Evolutionary conservation across 257 asterid genomes (phyloP), one percentile per base, ranked within the genome.

Genomic region (Gynochthodes officinalis): DNA sequence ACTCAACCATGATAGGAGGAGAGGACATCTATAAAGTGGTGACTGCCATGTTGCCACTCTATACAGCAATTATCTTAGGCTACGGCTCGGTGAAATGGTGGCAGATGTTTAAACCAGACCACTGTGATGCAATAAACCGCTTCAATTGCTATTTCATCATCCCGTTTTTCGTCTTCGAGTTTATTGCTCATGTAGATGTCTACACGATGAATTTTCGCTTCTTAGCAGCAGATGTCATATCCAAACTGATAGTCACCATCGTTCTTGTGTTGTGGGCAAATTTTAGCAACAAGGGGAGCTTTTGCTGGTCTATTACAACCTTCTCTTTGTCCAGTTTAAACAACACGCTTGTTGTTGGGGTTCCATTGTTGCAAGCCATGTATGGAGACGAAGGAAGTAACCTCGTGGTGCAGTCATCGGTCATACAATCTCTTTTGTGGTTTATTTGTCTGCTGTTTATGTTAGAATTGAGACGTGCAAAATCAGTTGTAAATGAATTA

Each of bases 111-210:
- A 81, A 83, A n/a, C 78, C 90, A 2, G 88, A 89, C 15, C 90
- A 93, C 11, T 89, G 93, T 73, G 91, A 87, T 63, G 92, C 90
- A 48, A 86, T 93, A 37, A 93, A 89, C 71, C 85, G 93, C 2
- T 84, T 90, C 77, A 86, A 81, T 27, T 89, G 89, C 60, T 93
- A 79, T 25, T 90, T 89, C 81, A 75, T 92, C 30, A 71, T 92
- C 64, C 95, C 98, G 3, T 89, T 93, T 69, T 93, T 90, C 84
- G 74, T 84, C 27, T 93, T 93, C 67, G 83, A 86, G 1, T 89
- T 93, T 84, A 79, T 83, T 6, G 57, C 90, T 57, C 70, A 77
- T 35, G 83, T 90, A 16, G 55, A 90, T 65, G 97, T 97, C 16
- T 90, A 89, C 83, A 65, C 64, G 43, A 79, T 89, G 93, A 93